Percentiles rank a stretch among this genome's conserved stretches.
phyloP scores from a whole-genome alignment of 345 rosid species.

The Dipteronia sinensis region DNA sequence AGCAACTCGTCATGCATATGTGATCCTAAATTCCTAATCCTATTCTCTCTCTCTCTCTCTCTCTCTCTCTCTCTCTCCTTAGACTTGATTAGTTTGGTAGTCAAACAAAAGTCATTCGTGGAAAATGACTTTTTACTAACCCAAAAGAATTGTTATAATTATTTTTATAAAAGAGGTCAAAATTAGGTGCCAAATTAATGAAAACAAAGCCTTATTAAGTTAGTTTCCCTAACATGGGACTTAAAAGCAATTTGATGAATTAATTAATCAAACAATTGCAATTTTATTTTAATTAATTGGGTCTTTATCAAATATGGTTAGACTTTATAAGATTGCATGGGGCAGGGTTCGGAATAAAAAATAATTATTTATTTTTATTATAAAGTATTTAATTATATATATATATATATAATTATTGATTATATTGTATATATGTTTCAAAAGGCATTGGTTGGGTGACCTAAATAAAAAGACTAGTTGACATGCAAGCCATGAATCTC shows the following conservation, averaged over 20 bases:
- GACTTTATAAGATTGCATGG: constrained; percentile 38
- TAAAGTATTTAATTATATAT: neutral
- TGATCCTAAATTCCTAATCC: constrained; percentile 8
- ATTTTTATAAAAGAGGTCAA: constrained; percentile 21
- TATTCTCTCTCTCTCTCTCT: neutral
- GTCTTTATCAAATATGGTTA: constrained; percentile 23
- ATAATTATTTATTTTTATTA: neutral
- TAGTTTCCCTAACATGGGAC: constrained; percentile 59
- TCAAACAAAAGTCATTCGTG: constrained; percentile 40
- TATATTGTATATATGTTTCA: constrained; percentile 4
- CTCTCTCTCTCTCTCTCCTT: neutral
- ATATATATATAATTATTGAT: no score
- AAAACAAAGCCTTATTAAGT: constrained; percentile 29
- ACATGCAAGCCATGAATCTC: constrained; percentile 27
- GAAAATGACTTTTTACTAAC: constrained; percentile 41
- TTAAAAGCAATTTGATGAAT: neutral
- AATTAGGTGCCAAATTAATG: constrained; percentile 36
- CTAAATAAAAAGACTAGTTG: constrained; percentile 36
- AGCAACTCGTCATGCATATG: constrained; percentile 43
- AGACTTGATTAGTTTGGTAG: constrained; percentile 38
- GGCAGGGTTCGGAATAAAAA: constrained; percentile 21
- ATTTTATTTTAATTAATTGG: neutral
- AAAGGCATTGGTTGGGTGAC: constrained; percentile 43
- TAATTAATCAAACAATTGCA: neutral
- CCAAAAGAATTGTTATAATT: constrained; percentile 11